Evolutionary conservation across 1,284 basidiomycete genomes (phyloP), one percentile per base, ranked within the genome.

Genomic region (Ustilago nuda): DNA sequence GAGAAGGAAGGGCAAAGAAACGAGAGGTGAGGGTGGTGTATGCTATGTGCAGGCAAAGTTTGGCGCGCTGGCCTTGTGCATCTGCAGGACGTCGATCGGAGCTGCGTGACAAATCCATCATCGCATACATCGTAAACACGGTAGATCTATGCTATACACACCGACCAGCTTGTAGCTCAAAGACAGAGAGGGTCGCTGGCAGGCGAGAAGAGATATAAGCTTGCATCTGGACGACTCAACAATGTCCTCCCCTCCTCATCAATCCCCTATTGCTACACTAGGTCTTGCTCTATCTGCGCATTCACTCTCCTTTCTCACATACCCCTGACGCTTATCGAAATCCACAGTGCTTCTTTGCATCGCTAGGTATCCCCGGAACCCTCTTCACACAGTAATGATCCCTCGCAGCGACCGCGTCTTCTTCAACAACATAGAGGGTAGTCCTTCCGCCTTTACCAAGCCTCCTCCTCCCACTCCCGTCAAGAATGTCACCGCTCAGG

Each of bases 31-130:
- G 46, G 15, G 17, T 51, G 52, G 37, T 72, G 56, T 72, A 72
- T 72, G 70, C 70, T 64, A 36, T 72, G 64, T 67, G 70, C 70
- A 67, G 70, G 23, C 19, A 72, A 65, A 72, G 65, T 72, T 72
- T 64, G 43, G 48, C 48, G 48, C 48, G 30, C 48, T 27, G 8
- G 23, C 15, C 11, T 51, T 33, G 30, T 23, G 46, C 33, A 59
- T 56, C 53, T 67, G 64, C 61, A 64, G 11, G 30, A 53, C 11
- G 64, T 64, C 54, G 70, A 72, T 72, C 70, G 56, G 19, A 46
- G 52, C 56, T 55, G 53, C 64, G 50, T 61, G 64, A 64, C 27
- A 37, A 33, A 66, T 60, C 59, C 19, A 27, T 13, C 32, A 58
- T 11, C 35, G 56, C 64, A 66, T 66, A 58, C 32, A 59, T 9